phyloP scores from a whole-genome alignment of 2,329 filamentous ascomycete species.

The Hirsutella thompsonii region DNA sequence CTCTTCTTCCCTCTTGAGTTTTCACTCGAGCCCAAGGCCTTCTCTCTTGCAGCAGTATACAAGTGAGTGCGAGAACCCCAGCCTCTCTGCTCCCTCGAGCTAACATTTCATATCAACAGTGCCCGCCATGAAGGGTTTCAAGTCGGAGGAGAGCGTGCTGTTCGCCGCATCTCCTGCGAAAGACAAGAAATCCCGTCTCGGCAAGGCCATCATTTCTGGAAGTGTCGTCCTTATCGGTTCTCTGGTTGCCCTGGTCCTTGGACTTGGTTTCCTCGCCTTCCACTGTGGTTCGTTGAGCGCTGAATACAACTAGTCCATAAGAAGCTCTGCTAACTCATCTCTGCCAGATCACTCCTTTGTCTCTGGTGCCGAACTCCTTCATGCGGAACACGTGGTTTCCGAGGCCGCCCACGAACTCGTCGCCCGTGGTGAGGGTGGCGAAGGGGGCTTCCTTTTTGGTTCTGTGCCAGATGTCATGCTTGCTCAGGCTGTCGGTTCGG shows the following conservation, averaged over 20 bases:
- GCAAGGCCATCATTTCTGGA: slow-evolving; percentile 7
- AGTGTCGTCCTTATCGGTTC: slow-evolving; percentile 3
- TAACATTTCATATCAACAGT: slow-evolving; percentile 12
- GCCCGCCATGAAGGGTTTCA: slow-evolving; percentile 14
- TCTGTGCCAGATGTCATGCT: slow-evolving; percentile 6
- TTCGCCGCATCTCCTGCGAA: background rate
- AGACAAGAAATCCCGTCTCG: slow-evolving; percentile 1
- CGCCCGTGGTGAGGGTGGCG: slow-evolving; percentile 9
- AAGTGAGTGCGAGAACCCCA: background rate
- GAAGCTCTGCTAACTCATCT: background rate
- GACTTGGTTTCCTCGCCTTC: slow-evolving; percentile 14
- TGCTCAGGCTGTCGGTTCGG: slow-evolving; percentile 2
- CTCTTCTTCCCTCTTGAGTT: background rate
- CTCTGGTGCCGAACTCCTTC: slow-evolving; percentile 6
- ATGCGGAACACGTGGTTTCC: slow-evolving; percentile 7
- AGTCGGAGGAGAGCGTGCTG: slow-evolving; percentile 8
- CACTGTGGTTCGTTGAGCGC: slow-evolving; percentile 10
- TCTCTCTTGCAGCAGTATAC: slow-evolving; percentile 8
- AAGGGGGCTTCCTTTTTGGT: slow-evolving; percentile 3
- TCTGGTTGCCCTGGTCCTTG: slow-evolving; percentile 13
- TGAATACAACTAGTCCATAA: background rate
- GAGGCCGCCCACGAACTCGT: slow-evolving; percentile 10
- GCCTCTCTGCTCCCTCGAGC: background rate
- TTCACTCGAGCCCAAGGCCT: background rate
- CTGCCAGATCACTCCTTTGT: background rate